These are phyloP conservation scores for Chalciporus sphaerocephalus DNA, from an alignment of 768 basidiomycete species.

Conservation along the genomic window DNA sequence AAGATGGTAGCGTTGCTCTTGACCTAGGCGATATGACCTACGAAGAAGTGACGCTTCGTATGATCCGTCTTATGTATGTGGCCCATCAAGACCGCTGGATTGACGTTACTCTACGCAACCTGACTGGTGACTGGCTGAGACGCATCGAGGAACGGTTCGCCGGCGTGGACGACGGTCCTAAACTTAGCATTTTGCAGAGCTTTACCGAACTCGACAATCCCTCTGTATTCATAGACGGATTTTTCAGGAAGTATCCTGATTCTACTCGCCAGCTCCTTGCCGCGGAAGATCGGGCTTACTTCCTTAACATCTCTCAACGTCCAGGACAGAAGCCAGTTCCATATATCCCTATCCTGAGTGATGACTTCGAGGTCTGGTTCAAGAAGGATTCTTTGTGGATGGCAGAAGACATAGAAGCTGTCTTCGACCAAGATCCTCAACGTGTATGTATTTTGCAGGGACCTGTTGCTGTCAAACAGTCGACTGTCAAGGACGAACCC, in stretches of 20 bases:
- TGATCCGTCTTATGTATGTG: conserved; percentile 94
- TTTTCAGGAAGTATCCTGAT: conserved; percentile 81
- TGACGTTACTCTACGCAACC: conserved; percentile 84
- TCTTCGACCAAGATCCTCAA: conserved; percentile 98
- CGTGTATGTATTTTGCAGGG: conserved; percentile 97
- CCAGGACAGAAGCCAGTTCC: conserved; percentile 98
- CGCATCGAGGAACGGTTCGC: conserved; percentile 95
- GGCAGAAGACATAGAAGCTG: conserved; percentile 96
- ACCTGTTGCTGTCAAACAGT: conserved; percentile 89
- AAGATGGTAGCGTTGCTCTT: conserved; percentile 76
- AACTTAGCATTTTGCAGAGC: conserved; percentile 82
- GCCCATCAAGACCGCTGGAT: conserved; percentile 90
- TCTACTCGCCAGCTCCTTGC: conserved; percentile 85
- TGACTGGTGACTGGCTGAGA: conserved; percentile 95
- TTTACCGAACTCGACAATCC: conserved; percentile 83
- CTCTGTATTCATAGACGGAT: conserved; percentile 64
- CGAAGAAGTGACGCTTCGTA: conserved; percentile 87
- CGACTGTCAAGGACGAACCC: conserved; percentile 86
- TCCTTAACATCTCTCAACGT: conserved; percentile 92
- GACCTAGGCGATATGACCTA: conserved; percentile 98
- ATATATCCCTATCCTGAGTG: conserved; percentile 94
- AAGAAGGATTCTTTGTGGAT: conserved; percentile 99
- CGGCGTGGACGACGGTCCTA: conserved; percentile 75
- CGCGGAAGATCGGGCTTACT: conserved; percentile 90
- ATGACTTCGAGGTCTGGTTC: conserved; percentile 96